phyloP scores from a whole-genome alignment of 805 yeast genomes.

The Barnettozyma vustinii region DNA sequence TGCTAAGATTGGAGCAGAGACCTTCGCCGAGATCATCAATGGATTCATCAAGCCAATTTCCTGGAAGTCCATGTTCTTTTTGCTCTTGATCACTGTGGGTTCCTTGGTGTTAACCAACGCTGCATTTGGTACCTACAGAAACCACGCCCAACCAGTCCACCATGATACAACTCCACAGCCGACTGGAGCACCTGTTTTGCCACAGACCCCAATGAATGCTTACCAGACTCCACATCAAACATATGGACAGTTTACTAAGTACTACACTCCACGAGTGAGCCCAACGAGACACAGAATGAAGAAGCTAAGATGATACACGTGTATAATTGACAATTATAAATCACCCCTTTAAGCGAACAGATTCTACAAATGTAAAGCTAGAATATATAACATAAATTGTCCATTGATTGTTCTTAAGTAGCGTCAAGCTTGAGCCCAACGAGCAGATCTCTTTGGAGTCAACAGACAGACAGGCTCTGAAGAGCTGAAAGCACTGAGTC shows the following conservation, averaged over 20 bases:
- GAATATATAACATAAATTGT: not conserved
- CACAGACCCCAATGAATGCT: conserved; percentile 19
- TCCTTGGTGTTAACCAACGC: conserved; percentile 46
- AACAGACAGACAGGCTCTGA: not conserved
- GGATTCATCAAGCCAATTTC: conserved; percentile 68
- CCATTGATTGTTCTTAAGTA: not conserved
- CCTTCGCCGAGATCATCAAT: conserved; percentile 76
- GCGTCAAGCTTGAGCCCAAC: not conserved
- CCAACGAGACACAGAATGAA: conserved; percentile 8
- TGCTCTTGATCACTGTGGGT: conserved; percentile 43
- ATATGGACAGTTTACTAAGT: conserved; percentile 4
- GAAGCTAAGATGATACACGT: not conserved
- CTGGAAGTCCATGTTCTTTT: conserved; percentile 56
- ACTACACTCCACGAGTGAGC: conserved; percentile 8
- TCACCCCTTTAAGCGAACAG: not conserved
- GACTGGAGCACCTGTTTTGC: conserved; percentile 7
- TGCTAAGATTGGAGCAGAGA: conserved; percentile 72
- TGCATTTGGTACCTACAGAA: conserved; percentile 40
- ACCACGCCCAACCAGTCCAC: conserved; percentile 16
- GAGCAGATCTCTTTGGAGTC: not conserved
- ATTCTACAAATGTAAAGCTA: not conserved
- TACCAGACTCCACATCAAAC: conserved; percentile 13
- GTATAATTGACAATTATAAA: not conserved
- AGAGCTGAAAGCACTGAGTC: not conserved
- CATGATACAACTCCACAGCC: conserved; percentile 4